Evolutionary conservation across 106 monocot genomes (phyloP), one percentile per base, ranked within the genome.

Genomic region (Alisma plantagoaquatica): DNA sequence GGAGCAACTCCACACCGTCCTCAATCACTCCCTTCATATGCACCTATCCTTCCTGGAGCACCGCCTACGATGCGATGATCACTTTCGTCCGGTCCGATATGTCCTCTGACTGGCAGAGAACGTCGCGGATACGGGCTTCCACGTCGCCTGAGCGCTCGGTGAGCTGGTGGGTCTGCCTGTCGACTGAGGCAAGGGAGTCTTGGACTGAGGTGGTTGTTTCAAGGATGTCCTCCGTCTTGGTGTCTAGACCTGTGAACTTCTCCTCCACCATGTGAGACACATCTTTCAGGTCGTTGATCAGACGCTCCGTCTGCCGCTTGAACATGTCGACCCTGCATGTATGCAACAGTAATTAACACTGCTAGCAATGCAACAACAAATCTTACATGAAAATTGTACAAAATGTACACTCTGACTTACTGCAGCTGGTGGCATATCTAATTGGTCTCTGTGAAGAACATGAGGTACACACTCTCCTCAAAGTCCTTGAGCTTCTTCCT

Each of bases 391-490:
- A 6, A 38, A 38, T n/a, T n/a, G n/a, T n/a, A 38, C 14, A 38
- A 38, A 7, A 38, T 38, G 35, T 38, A 14, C 14, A 7, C 6
- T 38, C 14, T 38, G 35, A n/a, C 21, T 18, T 43, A 92, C 92
- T 92, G 92, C 33, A 92, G 58, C 45, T 82, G 92, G 60, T 92
- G 79, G 67, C 92, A 92, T 21, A 92, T 73, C n/a, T 74, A 67
- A 51, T 92, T 82, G 59, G 86, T 79, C 51, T 86, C 69, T 23
- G 79, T 65, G 50, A 79, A 92, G 62, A 82, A 92, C 31, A 73
- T 75, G 30, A 75, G 86, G 38, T 82, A 92, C 20, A 74, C 68
- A 29, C 71, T 70, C 10, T 79, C 70, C 51, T 92, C 81, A 17
- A 47, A 59, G 25, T 82, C 86, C 35, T 67, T 55, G 23, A 92